Conservation (phyloP, 768 basidiomycete genomes). For the Pisolithus tinctorius region DNA sequence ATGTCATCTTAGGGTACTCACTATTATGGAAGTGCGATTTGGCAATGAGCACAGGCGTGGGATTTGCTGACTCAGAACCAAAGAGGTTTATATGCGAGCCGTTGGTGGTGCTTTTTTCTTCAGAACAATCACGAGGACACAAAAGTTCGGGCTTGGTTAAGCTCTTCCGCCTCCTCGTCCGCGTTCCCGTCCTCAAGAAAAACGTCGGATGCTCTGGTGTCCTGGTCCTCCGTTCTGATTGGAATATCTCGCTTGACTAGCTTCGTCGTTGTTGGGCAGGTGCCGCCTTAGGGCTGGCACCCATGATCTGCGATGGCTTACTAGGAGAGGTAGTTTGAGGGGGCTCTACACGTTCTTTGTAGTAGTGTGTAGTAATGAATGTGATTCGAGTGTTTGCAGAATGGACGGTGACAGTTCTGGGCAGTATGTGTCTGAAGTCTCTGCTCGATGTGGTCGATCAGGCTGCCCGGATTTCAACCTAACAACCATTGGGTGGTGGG, state of each 20-base stretch:
- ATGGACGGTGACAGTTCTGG: too few relatives aligned
- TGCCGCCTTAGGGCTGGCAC: constrained; percentile 60
- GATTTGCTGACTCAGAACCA: constrained; percentile 38
- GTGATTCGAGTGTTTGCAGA: too few relatives aligned
- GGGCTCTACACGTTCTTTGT: constrained; percentile 27
- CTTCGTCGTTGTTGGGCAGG: constrained; percentile 46
- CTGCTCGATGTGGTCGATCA: too few relatives aligned
- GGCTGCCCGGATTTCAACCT: too few relatives aligned
- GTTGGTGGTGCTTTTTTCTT: constrained; percentile 7
- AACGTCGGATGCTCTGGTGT: constrained; percentile 33
- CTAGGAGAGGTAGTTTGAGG: constrained; percentile 32
- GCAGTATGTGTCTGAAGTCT: too few relatives aligned
- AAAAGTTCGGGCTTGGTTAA: constrained; percentile 89
- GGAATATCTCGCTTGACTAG: constrained; percentile 37
- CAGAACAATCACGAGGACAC: constrained; percentile 78
- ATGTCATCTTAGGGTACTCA: too few relatives aligned
- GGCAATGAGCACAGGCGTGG: constrained; percentile 19
- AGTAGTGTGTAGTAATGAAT: background rate
- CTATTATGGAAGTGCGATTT: too few relatives aligned
- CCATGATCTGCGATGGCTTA: constrained; percentile 47
- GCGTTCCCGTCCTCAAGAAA: constrained; percentile 90
- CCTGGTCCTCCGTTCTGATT: constrained; percentile 28
- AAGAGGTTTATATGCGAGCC: constrained; percentile 8
- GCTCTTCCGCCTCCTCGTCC: constrained; percentile 82
- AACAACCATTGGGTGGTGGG: too few relatives aligned